A percentile compares a stretch with the other conserved stretches of the same genome.
phyloP scores from a whole-genome alignment of 164 flowering plant genomes.

The Paratinospora sagittata region DNA sequence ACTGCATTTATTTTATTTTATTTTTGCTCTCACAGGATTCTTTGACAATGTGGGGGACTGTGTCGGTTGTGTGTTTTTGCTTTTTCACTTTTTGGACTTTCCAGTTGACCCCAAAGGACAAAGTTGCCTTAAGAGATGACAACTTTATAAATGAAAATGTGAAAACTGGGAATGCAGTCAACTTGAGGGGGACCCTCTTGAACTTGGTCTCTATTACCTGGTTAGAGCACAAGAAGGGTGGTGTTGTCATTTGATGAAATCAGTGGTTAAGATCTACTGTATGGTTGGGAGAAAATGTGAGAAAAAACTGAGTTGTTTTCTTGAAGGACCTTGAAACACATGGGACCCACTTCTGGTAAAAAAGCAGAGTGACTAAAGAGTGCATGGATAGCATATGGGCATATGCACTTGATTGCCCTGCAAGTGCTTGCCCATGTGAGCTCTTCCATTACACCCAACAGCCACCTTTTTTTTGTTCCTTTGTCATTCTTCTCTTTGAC shows the following conservation, averaged over 20 bases:
- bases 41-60: neutral
- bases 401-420: constrained; percentile 1
- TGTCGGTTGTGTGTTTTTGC: neutral
- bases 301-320: neutral
- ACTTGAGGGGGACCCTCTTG: constrained; percentile 1
- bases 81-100: neutral
- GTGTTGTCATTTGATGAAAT: neutral
- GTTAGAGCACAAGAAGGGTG: neutral
- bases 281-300: neutral
- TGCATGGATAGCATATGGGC: neutral
- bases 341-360: neutral
- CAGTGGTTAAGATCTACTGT: neutral
- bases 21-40: neutral
- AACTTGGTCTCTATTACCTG: neutral
- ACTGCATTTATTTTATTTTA: too few species aligned
- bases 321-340: neutral
- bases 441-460: neutral
- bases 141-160: constrained; percentile 2
- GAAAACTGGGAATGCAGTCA: neutral
- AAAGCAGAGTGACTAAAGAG: neutral
- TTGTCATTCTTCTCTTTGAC: neutral
- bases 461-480: neutral
- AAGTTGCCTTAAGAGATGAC: neutral
- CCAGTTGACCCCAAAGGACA: neutral
- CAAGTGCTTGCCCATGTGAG: neutral